Base-by-base conservation (phyloP, 2,329 filamentous ascomycete species). In the Penicillium verrucosum region DNA sequence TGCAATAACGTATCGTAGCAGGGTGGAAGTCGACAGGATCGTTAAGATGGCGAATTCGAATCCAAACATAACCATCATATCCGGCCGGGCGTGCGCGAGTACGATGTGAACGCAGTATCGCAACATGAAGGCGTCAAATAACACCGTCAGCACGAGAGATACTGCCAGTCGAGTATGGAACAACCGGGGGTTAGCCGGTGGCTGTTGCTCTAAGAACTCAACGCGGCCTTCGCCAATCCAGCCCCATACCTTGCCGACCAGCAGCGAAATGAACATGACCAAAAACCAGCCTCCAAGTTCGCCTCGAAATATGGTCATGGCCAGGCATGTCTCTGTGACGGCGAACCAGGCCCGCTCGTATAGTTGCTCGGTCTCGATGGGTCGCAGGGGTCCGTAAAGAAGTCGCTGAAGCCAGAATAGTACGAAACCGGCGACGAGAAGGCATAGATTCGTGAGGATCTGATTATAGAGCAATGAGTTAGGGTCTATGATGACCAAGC, bases 31-130 rank as follows among this genome's bases (percentile, higher is more conserved):
- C 0, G 93, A 96, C 50, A 87, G 87, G 10, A 95, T 88, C 2
- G 86, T 82, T 58, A 97, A 78, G 42, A 99, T 87, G 37, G 93
- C 92, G 70, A 97, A 97, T 73, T 99, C 94, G 67, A 99, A 99
- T 6, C 95, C 86, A 69, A 99, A 99, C 92, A 99, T 97, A 61
- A 99, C 92, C 92, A 97, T 99, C 89, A 99, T 97, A 57, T 95
- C 94, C 0, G 93, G 92, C n/a, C 89, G 83, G 2, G 93, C 90
- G 70, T 95, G 87, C 56, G 89, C 86, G 48, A 97, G 86, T 32
- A 97, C 92, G 0, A 89, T 90, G 29, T 86, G 84, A 59, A 96
- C 81, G 57, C 89, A 88, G 73, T 96, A 97, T 47, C 82, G 82
- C 62, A 97, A 85, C 76, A 99, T 86, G 71, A 83, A 88, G 25